Percentiles rank a stretch among this genome's conserved stretches.
Evolutionary conservation across 2,329 filamentous ascomycete genomes (phyloP).

Genomic region (Claviceps monticola): DNA sequence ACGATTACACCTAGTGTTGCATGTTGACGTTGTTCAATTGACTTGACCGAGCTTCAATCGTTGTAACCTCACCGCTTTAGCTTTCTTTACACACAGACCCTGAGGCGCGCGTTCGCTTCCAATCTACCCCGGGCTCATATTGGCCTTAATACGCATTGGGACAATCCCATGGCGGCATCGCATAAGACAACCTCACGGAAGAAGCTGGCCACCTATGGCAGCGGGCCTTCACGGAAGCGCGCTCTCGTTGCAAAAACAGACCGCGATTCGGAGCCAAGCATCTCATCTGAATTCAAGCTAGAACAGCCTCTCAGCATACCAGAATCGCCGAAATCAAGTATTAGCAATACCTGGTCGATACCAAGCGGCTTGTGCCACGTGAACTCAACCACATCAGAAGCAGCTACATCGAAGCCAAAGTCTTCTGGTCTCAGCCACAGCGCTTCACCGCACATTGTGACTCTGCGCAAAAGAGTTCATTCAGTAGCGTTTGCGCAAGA

Average conservation of each 20-base stretch:
- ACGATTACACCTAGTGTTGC: not conserved
- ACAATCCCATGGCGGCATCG: constrained; percentile 1
- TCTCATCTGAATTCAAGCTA: not conserved
- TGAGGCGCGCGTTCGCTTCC: not conserved
- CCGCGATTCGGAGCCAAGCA: not conserved
- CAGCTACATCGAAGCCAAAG: not conserved
- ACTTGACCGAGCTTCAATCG: not conserved
- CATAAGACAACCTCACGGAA: constrained; percentile 1
- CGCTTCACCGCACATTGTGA: not conserved
- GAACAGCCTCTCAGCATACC: not conserved
- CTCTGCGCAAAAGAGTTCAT: constrained; percentile 4
- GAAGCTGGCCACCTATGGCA: constrained; percentile 1
- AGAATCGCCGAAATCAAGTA: not conserved
- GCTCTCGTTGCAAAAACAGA: not conserved
- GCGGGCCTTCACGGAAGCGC: constrained; percentile 1
- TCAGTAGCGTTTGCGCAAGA: constrained; percentile 1
- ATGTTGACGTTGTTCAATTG: not conserved
- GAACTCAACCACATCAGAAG: not conserved
- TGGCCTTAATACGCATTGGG: not conserved
- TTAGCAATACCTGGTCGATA: not conserved
- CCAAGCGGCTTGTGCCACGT: not conserved
- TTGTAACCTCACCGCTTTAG: not conserved
- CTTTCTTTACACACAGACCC: not conserved
- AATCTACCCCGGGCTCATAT: not conserved
- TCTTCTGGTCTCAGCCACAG: not conserved